Conservation (phyloP, 2,329 filamentous ascomycete genomes). For the Trichoderma sp. region DNA sequence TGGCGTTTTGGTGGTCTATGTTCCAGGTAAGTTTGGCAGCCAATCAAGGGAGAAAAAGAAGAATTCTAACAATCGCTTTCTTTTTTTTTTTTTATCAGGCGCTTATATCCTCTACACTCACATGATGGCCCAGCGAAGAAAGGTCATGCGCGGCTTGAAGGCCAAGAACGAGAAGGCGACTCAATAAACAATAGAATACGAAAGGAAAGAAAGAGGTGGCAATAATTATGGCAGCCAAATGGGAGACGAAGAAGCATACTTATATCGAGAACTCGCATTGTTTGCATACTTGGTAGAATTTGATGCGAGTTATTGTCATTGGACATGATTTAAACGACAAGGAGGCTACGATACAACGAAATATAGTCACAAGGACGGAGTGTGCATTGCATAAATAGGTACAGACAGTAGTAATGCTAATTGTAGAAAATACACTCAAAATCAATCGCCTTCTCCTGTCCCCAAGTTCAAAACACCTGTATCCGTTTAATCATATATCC, state of each 20-base stretch:
- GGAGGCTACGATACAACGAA: not conserved
- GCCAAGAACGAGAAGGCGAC: constrained; percentile 48
- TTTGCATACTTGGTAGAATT: not conserved
- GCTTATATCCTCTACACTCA: constrained; percentile 86
- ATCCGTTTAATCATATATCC: not conserved
- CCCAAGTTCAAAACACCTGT: not conserved
- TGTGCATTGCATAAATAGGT: not conserved
- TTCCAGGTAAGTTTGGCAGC: constrained; percentile 66
- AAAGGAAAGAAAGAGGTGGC: no score
- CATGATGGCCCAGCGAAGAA: constrained; percentile 89
- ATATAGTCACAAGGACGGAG: not conserved
- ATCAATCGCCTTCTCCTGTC: not conserved
- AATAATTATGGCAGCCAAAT: not conserved
- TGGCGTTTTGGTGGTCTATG: constrained; percentile 71
- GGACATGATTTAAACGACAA: not conserved
- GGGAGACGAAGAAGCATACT: not conserved
- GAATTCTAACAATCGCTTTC: not conserved
- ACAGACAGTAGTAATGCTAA: constrained; percentile 24
- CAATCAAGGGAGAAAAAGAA: not conserved
- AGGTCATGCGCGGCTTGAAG: constrained; percentile 71
- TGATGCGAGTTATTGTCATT: constrained; percentile 3
- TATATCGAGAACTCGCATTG: not conserved
- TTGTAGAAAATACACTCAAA: constrained; percentile 8
- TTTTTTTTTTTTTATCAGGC: constrained; percentile 47
- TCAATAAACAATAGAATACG: constrained; percentile 37